phyloP scores from a whole-genome alignment of 345 rosid genomes.

The Psidium guajava region DNA sequence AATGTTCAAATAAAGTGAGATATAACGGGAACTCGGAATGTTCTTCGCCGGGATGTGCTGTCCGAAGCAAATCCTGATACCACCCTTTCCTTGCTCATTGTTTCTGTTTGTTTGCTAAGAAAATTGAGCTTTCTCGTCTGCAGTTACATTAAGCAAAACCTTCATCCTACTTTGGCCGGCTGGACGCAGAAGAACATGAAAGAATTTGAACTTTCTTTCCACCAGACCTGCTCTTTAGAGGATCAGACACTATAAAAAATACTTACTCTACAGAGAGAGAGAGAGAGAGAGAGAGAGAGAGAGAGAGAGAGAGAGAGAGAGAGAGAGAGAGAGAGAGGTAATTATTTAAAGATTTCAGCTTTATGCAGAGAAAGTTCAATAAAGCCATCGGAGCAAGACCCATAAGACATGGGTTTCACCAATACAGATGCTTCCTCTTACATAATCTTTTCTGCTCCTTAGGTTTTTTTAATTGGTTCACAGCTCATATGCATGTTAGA shows the following conservation, averaged over 20 bases:
- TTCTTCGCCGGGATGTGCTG: background rate
- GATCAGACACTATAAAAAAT: background rate
- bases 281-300: background rate
- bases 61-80: background rate
- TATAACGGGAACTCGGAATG: background rate
- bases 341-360: background rate
- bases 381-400: background rate
- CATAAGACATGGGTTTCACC: background rate
- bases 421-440: background rate
- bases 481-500: conserved; percentile 19
- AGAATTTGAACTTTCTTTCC: background rate
- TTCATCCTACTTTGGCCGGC: background rate
- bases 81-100: background rate
- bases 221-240: background rate
- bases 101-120: background rate
- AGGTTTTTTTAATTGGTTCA: conserved; percentile 1
- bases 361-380: background rate
- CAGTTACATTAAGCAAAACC: background rate
- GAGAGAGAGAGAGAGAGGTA: background rate
- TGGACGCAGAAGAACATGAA: background rate
- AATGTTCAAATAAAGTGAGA: background rate
- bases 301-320: background rate
- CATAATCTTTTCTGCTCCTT: background rate
- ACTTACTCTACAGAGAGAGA: background rate
- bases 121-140: background rate